Percentiles rank a stretch among this genome's conserved stretches.
Conservation (phyloP, 2,329 filamentous ascomycete species). For the Cladosporium sp. region DNA sequence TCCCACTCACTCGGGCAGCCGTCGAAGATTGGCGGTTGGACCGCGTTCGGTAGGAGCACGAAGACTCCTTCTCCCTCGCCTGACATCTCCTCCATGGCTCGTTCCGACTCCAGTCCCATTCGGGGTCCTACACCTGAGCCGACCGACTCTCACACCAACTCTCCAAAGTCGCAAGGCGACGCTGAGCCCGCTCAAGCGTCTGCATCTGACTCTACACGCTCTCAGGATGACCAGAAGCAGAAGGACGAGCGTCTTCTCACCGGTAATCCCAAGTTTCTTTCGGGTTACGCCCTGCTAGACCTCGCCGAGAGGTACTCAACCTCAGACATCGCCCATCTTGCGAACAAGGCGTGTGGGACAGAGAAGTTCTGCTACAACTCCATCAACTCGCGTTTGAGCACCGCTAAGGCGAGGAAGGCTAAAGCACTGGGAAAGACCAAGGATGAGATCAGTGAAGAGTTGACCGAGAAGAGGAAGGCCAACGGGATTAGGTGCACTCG, state of each 20-base stretch:
- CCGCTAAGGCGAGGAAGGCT: background rate
- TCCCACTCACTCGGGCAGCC: background rate
- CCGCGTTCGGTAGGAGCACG: background rate
- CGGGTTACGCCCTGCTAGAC: background rate
- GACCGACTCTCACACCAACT: no score
- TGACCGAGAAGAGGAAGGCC: background rate
- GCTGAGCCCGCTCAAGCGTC: background rate
- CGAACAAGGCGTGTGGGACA: background rate
- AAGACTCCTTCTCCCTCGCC: background rate
- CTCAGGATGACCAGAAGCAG: background rate
- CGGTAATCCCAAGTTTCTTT: background rate
- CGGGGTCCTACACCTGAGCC: no score
- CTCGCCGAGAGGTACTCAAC: background rate
- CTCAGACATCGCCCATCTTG: background rate
- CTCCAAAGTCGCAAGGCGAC: background rate
- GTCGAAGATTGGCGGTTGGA: background rate
- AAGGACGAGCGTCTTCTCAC: background rate
- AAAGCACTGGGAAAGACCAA: background rate
- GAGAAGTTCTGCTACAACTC: background rate
- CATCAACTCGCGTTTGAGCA: background rate
- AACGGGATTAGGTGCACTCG: background rate
- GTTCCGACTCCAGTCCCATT: no score
- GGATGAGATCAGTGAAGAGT: background rate
- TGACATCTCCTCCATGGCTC: background rate
- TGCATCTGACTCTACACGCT: background rate